Percentiles rank a stretch among this genome's conserved stretches.
Evolutionary conservation across 495 filamentous ascomycete species (phyloP).

Genomic region (Pyrenopolyporus hunteri): DNA sequence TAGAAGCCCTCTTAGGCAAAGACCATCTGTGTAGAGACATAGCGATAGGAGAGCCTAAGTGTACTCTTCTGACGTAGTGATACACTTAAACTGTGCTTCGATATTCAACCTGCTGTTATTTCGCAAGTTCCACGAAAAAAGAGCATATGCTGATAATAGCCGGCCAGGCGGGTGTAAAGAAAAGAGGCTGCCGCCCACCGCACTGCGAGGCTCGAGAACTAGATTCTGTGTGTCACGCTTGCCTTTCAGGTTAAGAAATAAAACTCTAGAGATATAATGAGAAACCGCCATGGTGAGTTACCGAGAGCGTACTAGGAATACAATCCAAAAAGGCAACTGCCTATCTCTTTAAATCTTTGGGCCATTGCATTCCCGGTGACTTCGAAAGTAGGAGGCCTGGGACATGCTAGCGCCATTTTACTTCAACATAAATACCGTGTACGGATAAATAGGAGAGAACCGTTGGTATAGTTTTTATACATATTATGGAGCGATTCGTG

Average conservation of each 20-base stretch:
- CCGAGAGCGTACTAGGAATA: background rate
- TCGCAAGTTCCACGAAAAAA: slow-evolving; percentile 12
- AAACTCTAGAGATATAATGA: background rate
- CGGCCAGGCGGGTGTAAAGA: slow-evolving; percentile 12
- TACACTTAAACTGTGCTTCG: slow-evolving; percentile 14
- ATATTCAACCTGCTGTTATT: slow-evolving; percentile 15
- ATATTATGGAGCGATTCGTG: too few relatives aligned
- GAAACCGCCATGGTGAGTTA: background rate
- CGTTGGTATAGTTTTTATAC: too few relatives aligned
- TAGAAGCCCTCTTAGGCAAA: slow-evolving; percentile 33
- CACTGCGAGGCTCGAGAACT: too few relatives aligned
- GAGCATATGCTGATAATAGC: slow-evolving; percentile 8
- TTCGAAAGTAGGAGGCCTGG: background rate
- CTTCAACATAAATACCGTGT: too few relatives aligned
- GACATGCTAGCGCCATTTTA: too few relatives aligned
- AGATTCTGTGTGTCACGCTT: too few relatives aligned
- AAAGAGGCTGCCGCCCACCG: background rate
- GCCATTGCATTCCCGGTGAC: background rate
- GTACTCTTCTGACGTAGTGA: slow-evolving; percentile 17
- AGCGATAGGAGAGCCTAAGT: slow-evolving; percentile 8
- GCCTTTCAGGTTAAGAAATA: too few relatives aligned
- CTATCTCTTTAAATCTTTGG: background rate
- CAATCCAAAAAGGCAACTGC: background rate
- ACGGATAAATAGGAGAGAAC: too few relatives aligned
- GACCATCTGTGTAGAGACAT: slow-evolving; percentile 43